Base-by-base conservation (phyloP, 495 filamentous ascomycete genomes). In the Opeltia flavorubescens region DNA sequence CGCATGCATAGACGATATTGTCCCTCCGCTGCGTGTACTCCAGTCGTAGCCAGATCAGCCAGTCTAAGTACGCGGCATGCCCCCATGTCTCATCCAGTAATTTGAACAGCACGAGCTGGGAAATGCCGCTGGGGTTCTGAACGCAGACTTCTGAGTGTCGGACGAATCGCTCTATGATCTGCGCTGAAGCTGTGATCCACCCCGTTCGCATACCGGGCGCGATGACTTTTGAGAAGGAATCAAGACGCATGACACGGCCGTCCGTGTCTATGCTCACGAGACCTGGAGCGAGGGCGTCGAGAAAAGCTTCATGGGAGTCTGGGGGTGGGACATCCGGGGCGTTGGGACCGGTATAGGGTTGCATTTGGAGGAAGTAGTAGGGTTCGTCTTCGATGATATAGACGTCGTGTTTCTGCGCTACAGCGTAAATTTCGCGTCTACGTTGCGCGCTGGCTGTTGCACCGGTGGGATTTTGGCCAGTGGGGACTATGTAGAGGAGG, bases 281-380 rank as follows among this genome's bases (percentile, higher is more conserved):
- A n/a, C 72, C 77, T 0, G 78, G 78, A 7, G 80, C 68, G 12
- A 83, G 67, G 3, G 67, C 65, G 40, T 69, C 62, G 53, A 83
- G 68, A 59, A 83, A 81, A 1, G 75, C 76, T 5, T 67, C 65
- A 53, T 78, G 74, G 12, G 63, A 73, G 7, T 66, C 54, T 2
- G 78, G 76, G 0, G 73, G 69, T 17, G 76, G 72, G 2, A 65
- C 61, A 3, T 75, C 65, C 3, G 67, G 61, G 17, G 63, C 60
- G 43, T 71, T 62, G 25, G 67, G 59, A 21, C 76, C 75, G 12
- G 70, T 69, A 63, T 89, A 91, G 1, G 85, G 78, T 59, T 85
- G 77, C 87, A 98, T 95, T 66, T 98, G 91, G 43, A 98, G 71
- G 68, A 89, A 98, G 62, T 85, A 83, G 64, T 95, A 95, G n/a